These are phyloP conservation scores for Dalechampia spathulata DNA, from an alignment of 441 rosid genomes.

Conservation along the genomic window DNA sequence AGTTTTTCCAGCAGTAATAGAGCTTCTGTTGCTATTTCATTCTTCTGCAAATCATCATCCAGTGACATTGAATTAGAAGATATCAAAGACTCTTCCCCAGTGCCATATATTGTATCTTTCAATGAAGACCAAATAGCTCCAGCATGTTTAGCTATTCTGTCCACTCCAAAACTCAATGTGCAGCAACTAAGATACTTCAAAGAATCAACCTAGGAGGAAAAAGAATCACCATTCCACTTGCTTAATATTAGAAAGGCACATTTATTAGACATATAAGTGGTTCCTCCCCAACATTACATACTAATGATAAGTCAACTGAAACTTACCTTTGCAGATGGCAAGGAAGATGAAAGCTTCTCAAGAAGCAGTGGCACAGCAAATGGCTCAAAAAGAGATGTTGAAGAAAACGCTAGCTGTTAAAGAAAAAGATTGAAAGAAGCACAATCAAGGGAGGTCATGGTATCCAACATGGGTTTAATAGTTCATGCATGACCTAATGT, in stretches of 20 bases:
- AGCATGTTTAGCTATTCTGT: conserved; percentile 55
- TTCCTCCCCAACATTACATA: conserved; percentile 7
- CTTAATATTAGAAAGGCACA: conserved; percentile 12
- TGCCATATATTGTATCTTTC: conserved; percentile 50
- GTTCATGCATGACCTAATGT: too few species aligned
- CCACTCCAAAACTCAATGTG: conserved; percentile 51
- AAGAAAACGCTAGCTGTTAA: conserved; percentile 63
- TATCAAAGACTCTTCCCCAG: conserved; percentile 31
- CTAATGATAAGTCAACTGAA: neutral
- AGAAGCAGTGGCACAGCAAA: conserved; percentile 78
- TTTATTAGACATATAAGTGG: conserved; percentile 17
- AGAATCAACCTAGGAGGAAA: conserved; percentile 66
- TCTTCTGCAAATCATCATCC: conserved; percentile 33
- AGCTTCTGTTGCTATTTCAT: conserved; percentile 58
- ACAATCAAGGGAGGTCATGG: neutral
- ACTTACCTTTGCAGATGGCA: conserved; percentile 78
- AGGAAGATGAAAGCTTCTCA: conserved; percentile 86
- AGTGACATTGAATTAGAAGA: conserved; percentile 39
- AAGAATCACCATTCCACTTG: conserved; percentile 17
- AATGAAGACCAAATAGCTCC: conserved; percentile 58
- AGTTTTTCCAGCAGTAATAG: conserved; percentile 47
- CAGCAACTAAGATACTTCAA: conserved; percentile 63
- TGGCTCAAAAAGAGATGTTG: conserved; percentile 84
- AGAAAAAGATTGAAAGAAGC: conserved; percentile 8
- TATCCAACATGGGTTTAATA: too few species aligned